Evolutionary conservation across 2,329 filamentous ascomycete species (phyloP).

Genomic region (Trichophyton benhamiae): DNA sequence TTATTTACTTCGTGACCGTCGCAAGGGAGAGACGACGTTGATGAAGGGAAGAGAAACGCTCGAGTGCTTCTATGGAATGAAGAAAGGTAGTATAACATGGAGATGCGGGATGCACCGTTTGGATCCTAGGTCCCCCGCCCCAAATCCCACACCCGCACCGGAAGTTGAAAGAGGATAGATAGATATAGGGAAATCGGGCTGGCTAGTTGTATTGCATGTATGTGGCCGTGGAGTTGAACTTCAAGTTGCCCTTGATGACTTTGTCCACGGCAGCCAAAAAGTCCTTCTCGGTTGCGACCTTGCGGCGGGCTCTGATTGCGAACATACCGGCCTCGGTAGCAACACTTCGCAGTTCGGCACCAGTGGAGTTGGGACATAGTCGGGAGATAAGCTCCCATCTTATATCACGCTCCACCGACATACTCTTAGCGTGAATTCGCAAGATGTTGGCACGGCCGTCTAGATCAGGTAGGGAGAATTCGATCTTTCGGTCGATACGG

Average conservation of each 20-base stretch:
- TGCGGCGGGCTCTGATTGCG: conserved; percentile 82
- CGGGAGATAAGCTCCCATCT: conserved; percentile 97
- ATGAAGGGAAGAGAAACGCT: neutral
- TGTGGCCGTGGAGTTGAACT: conserved; percentile 96
- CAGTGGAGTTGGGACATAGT: conserved; percentile 91
- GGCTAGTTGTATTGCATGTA: conserved; percentile 98
- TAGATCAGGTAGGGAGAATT: conserved; percentile 93
- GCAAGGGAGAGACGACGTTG: neutral
- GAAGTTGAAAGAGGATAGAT: neutral
- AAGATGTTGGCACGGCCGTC: conserved; percentile 96
- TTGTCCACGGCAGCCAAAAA: conserved; percentile 97
- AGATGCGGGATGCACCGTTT: neutral
- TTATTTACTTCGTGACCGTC: neutral
- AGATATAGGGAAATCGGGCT: neutral
- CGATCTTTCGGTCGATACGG: conserved; percentile 96
- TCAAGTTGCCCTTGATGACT: conserved; percentile 97
- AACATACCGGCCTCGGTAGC: conserved; percentile 99
- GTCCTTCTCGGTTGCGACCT: conserved; percentile 98
- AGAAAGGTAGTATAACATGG: conserved; percentile 2
- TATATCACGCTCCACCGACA: conserved; percentile 98
- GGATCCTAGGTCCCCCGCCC: neutral
- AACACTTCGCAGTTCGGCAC: conserved; percentile 88
- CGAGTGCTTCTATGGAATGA: neutral
- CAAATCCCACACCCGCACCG: neutral
- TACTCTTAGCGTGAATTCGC: conserved; percentile 97